Base-by-base conservation (phyloP, 208 protist species). In the Trypanosoma melophagium region DNA sequence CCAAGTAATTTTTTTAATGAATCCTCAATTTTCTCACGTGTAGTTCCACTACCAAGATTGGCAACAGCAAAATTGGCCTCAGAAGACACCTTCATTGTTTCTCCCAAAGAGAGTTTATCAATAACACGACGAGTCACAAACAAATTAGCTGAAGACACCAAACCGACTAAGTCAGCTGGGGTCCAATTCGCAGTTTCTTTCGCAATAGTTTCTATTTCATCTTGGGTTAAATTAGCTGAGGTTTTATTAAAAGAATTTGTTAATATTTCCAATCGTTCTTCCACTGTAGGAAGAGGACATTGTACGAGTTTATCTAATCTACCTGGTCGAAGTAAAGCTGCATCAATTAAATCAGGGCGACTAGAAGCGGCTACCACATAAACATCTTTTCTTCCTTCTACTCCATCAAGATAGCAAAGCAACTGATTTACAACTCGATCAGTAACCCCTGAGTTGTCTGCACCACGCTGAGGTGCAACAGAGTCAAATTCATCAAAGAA, bases 281-380 rank as follows among this genome's bases (percentile, higher is more conserved):
- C 63, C 21, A 75, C 38, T n/a, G 75, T 79, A 13, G 96, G 95
- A 40, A 98, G 82, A 9, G 85, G 78, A 71, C 93, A 97, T 42
- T 85, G 71, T 10, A 97, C 74, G 8, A 79, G 81, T 61, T 90
- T 94, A 77, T 97, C 94, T 49, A 97, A 71, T 21, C 94, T 76
- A 12, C 94, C 94, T 16, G 94, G 94, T 16, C 94, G 87, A 66
- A 98, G 84, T 28, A 98, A 75, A 19, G 94, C 94, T n/a, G 93
- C 76, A 78, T 98, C 97, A 44, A 99, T 97, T 14, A 98, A 74
- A 81, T 99, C 98, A 2, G 98, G 98, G 44, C 98, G 80, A 66
- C 98, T 99, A 28, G 98, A 99, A 10, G 98, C 98, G 12, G 97
- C 99, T n/a, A 99, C 89, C 0, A 99, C 96, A 64, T 97, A 96